phyloP scores from a whole-genome alignment of 2,329 filamentous ascomycete genomes.

The Stagonosporopsis vannaccii region DNA sequence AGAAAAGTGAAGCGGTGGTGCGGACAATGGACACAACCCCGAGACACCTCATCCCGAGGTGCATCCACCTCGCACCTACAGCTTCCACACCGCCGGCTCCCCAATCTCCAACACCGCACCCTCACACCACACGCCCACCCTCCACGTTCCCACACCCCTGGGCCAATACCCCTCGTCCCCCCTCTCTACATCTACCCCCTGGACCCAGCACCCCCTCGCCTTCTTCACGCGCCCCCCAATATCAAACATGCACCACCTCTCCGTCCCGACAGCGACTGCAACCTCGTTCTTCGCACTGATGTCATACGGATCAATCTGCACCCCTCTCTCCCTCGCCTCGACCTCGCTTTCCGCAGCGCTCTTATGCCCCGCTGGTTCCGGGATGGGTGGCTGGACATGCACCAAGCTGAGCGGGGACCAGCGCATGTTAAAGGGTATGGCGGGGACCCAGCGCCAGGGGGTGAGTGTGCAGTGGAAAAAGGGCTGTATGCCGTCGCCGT shows the following conservation, averaged over 20 bases:
- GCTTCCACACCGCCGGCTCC: conserved; percentile 36
- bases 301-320: conserved; percentile 32
- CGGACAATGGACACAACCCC: too few species aligned
- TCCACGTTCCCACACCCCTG: conserved; percentile 28
- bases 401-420: conserved; percentile 33
- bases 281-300: conserved; percentile 27
- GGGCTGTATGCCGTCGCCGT: conserved; percentile 29
- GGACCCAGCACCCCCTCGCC: conserved; percentile 40
- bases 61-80: background rate
- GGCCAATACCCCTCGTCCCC: conserved; percentile 31
- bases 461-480: conserved; percentile 40
- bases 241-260: conserved; percentile 36
- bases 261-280: conserved; percentile 32
- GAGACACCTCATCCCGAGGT: background rate
- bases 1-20: too few species aligned
- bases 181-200: conserved; percentile 5
- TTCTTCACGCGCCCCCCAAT: conserved; percentile 26
- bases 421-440: conserved; percentile 32
- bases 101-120: conserved; percentile 34
- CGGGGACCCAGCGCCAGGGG: conserved; percentile 38
- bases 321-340: conserved; percentile 5
- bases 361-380: conserved; percentile 18
- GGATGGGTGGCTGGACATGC: conserved; percentile 36
- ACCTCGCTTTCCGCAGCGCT: conserved; percentile 17
- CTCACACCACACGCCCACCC: conserved; percentile 41